Conservation (phyloP, 495 filamentous ascomycete genomes). For the Aspergillus nanangensis region DNA sequence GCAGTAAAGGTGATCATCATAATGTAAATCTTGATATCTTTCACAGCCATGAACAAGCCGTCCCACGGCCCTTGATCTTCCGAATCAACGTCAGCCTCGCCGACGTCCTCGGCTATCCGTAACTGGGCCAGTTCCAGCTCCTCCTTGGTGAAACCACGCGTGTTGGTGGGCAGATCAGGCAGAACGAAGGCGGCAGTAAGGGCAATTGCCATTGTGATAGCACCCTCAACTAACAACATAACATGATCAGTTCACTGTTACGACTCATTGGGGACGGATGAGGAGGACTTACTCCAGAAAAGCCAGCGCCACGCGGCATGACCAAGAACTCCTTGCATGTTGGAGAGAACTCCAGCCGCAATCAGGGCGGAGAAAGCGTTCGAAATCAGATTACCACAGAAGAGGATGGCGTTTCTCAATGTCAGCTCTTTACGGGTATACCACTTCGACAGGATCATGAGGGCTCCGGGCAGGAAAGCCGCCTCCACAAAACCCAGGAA, state of each 20-base stretch:
- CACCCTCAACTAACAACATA: slow-evolving; percentile 18
- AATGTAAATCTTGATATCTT: slow-evolving; percentile 67
- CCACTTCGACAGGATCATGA: slow-evolving; percentile 45
- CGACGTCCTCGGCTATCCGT: slow-evolving; percentile 72
- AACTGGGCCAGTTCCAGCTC: slow-evolving; percentile 64
- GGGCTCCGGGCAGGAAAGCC: slow-evolving; percentile 37
- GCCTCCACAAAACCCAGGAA: slow-evolving; percentile 59
- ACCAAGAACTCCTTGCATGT: slow-evolving; percentile 37
- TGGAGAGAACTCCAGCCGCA: slow-evolving; percentile 38
- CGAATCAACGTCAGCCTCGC: slow-evolving; percentile 61
- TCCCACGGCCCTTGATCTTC: slow-evolving; percentile 58
- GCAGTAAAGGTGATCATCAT: slow-evolving; percentile 46
- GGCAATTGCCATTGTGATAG: slow-evolving; percentile 28
- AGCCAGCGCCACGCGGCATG: slow-evolving; percentile 61
- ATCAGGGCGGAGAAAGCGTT: slow-evolving; percentile 65
- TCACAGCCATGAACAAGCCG: slow-evolving; percentile 63
- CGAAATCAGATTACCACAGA: slow-evolving; percentile 45
- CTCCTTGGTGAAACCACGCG: slow-evolving; percentile 62
- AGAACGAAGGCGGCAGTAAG: slow-evolving; percentile 52
- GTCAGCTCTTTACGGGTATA: slow-evolving; percentile 42
- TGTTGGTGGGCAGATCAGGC: slow-evolving; percentile 72
- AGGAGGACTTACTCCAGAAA: slow-evolving; percentile 40
- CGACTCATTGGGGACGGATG: not conserved
- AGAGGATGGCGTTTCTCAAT: slow-evolving; percentile 37
- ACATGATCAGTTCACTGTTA: not conserved